Base-by-base conservation (phyloP, 208 protist genomes). In the Crithidia sp. region DNA sequence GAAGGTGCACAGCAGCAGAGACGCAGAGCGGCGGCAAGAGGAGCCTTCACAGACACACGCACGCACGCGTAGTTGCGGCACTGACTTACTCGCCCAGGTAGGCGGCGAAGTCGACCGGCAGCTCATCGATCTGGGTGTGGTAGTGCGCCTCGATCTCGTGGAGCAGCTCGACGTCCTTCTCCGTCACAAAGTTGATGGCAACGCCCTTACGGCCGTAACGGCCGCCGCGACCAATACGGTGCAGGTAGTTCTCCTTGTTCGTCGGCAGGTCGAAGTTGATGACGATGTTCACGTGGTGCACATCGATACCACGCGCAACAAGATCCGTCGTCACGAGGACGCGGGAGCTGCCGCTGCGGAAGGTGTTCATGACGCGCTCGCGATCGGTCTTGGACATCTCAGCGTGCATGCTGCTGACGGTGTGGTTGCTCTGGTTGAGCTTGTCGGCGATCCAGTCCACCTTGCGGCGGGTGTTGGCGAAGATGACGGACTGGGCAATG, bases 221-320 rank as follows among this genome's bases (percentile, higher is more conserved):
- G 69, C 99, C 99, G 73, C 94, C 98, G 79, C 99, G 95, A 87
- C 99, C 99, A 77, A 99, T 99, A 68, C 99, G 87, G 90, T 98
- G 92, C 45, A 99, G 95, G 93, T 99, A 99, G 81, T 97, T 98
- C 93, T 99, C 99, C 77, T 96, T 97, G 88, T 98, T 98, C n/a
- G 87, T 95, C 17, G 99, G 99, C 19, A 99, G 84, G 80, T 99
- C 99, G 87, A 99, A 99, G 97, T 99, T 99, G 89, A 99, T 99
- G 79, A 99, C 99, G 40, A 99, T 96, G 68, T 99, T 99, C 47
- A 99, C 99, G 88, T 99, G 98, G 82, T 99, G 98, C 67, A 99
- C 99, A 89, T 99, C 99, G 76, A 99, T 99, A 97, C 99, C 99
- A 67, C 99, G 91, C 52, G 99, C 98, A 41, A 99, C 92, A 67